Conservation (phyloP, 495 filamentous ascomycete genomes). For the Neurospora sp. region DNA sequence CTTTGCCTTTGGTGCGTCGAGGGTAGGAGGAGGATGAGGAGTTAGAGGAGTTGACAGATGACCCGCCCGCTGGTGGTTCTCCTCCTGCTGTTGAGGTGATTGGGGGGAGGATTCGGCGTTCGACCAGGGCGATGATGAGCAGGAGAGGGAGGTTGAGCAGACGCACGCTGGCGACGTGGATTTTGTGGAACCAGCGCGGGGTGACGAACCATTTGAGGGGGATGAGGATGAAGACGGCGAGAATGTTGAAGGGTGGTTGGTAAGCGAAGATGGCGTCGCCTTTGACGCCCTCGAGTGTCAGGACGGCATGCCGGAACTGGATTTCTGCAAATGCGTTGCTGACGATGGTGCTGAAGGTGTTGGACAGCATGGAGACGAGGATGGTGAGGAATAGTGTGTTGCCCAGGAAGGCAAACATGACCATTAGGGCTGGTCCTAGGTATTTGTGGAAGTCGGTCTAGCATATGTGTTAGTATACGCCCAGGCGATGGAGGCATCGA, state of each 20-base stretch:
- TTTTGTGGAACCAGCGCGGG: constrained; percentile 68
- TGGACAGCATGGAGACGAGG: constrained; percentile 63
- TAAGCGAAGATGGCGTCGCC: constrained; percentile 65
- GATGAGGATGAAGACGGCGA: constrained; percentile 51
- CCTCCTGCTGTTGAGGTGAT: background rate
- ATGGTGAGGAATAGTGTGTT: constrained; percentile 72
- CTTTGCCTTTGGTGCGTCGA: background rate
- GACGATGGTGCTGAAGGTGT: constrained; percentile 58
- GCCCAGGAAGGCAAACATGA: constrained; percentile 62
- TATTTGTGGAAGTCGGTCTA: constrained; percentile 53
- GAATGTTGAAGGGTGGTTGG: constrained; percentile 61
- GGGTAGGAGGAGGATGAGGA: constrained; percentile 1
- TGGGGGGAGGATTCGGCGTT: constrained; percentile 41
- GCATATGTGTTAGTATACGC: background rate
- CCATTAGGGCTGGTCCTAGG: constrained; percentile 58
- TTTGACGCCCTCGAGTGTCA: constrained; percentile 71
- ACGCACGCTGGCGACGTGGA: constrained; percentile 57
- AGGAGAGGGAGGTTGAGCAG: constrained; percentile 56
- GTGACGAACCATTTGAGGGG: constrained; percentile 55
- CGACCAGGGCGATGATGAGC: constrained; percentile 47
- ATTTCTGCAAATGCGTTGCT: constrained; percentile 57
- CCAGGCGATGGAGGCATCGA: background rate
- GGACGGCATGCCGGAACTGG: constrained; percentile 58
- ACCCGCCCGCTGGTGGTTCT: constrained; percentile 6
- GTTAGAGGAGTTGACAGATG: constrained; percentile 9